These are phyloP conservation scores for Senecio squalidus DNA, from an alignment of 140 eudicot genomes.

Conservation along the genomic window DNA sequence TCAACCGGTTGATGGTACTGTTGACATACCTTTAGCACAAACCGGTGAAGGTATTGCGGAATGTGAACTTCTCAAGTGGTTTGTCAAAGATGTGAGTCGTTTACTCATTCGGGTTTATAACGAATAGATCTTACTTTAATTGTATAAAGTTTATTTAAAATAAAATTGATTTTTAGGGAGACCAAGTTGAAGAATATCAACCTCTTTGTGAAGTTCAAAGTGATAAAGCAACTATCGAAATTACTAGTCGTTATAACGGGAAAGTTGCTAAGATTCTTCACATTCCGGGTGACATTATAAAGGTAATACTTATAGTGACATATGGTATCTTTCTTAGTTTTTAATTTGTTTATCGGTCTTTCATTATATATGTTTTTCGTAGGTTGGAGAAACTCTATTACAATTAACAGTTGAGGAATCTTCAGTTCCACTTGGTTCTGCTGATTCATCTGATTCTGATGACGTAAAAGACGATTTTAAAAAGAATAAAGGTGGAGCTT, in stretches of 20 bases:
- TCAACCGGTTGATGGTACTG: conserved; percentile 36
- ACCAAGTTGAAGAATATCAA: conserved; percentile 90
- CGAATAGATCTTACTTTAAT: conserved; percentile 1
- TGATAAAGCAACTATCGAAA: conserved; percentile 98
- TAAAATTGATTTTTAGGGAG: conserved; percentile 51
- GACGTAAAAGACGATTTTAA: conserved; percentile 3
- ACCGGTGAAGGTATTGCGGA: conserved; percentile 99
- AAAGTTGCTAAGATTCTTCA: conserved; percentile 60
- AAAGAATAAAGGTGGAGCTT: conserved; percentile 39
- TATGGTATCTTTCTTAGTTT: neutral
- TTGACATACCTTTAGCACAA: conserved; percentile 92
- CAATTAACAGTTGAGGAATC: conserved; percentile 51
- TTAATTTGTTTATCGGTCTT: neutral
- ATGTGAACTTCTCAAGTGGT: conserved; percentile 81
- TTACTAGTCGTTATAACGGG: conserved; percentile 93
- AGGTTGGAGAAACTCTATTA: conserved; percentile 97
- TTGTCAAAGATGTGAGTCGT: neutral
- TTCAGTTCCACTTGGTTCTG: conserved; percentile 12
- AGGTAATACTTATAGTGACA: conserved; percentile 36
- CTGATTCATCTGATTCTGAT: conserved; percentile 24
- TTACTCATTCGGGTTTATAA: neutral
- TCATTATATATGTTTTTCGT: neutral
- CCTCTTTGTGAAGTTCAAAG: conserved; percentile 99
- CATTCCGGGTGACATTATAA: conserved; percentile 80
- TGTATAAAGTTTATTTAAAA: neutral